phyloP scores from a whole-genome alignment of 192 early-diverging fungal species.

The Haplosporangium gracile region DNA sequence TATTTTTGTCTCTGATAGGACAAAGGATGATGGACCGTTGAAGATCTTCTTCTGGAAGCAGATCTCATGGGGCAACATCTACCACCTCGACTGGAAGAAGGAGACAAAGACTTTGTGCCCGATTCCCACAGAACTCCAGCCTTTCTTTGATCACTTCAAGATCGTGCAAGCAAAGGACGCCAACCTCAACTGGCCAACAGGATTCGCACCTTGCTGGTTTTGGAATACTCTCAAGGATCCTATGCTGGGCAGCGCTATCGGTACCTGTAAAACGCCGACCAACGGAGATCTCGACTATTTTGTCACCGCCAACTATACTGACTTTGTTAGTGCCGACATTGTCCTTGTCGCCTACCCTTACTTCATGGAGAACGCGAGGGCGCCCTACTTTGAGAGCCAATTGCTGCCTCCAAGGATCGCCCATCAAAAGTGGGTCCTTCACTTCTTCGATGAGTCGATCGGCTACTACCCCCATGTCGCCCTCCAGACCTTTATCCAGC shows the following conservation, averaged over 20 bases:
- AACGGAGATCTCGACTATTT: background rate
- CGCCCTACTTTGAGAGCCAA: slow-evolving; percentile 15
- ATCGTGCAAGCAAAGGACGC: background rate
- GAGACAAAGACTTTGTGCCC: slow-evolving; percentile 17
- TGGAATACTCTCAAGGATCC: background rate
- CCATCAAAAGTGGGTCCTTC: slow-evolving; percentile 33
- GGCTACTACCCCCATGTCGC: slow-evolving; percentile 21
- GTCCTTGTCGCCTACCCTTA: slow-evolving; percentile 18
- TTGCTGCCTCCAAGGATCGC: slow-evolving; percentile 26
- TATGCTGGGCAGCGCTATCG: background rate
- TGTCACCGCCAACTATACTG: slow-evolving; percentile 20
- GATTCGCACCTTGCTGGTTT: slow-evolving; percentile 25
- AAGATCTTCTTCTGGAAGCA: slow-evolving; percentile 21
- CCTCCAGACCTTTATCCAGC: background rate
- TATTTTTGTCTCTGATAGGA: background rate
- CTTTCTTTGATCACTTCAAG: slow-evolving; percentile 17
- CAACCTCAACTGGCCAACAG: background rate
- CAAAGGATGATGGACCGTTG: background rate
- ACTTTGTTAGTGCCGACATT: slow-evolving; percentile 29
- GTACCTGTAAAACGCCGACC: background rate
- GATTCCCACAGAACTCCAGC: slow-evolving; percentile 16
- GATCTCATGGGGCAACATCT: background rate
- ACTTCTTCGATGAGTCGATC: slow-evolving; percentile 8
- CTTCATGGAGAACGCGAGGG: background rate
- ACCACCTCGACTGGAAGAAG: slow-evolving; percentile 3